These are phyloP conservation scores for Herpetomonas samuelpessoai DNA, from an alignment of 208 protist species.

Conservation along the genomic window DNA sequence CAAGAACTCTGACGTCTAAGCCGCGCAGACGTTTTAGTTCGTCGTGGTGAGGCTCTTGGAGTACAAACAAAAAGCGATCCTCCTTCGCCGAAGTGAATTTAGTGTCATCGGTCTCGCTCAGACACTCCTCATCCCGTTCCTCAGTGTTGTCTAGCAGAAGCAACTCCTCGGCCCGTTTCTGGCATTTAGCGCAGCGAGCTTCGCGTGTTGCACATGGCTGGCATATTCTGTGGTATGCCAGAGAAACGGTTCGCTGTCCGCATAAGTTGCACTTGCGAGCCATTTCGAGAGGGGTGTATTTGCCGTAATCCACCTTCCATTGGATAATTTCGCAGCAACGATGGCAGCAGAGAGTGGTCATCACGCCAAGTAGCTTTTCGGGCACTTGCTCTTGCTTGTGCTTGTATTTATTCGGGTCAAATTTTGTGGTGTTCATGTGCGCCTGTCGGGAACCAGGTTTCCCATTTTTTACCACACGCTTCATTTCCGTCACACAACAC, in stretches of 20 bases:
- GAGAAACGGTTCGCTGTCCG: constrained; percentile 19
- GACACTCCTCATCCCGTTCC: not conserved
- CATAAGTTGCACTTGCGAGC: constrained; percentile 50
- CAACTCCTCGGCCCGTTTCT: constrained; percentile 21
- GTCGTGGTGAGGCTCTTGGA: constrained; percentile 23
- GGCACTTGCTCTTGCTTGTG: constrained; percentile 28
- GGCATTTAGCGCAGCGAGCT: constrained; percentile 52
- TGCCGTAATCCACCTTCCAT: constrained; percentile 66
- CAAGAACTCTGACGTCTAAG: constrained; percentile 29
- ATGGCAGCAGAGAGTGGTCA: constrained; percentile 50
- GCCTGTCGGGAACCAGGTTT: constrained; percentile 29
- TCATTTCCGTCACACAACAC: constrained; percentile 7
- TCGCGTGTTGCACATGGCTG: constrained; percentile 22
- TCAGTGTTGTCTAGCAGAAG: constrained; percentile 3
- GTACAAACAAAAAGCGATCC: constrained; percentile 27
- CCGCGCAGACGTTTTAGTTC: constrained; percentile 24
- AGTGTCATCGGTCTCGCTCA: no score
- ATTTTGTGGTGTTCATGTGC: constrained; percentile 41
- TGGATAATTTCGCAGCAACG: constrained; percentile 62
- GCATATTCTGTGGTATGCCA: constrained; percentile 62
- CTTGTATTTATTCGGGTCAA: constrained; percentile 51
- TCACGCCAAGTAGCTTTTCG: constrained; percentile 13
- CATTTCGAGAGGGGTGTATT: constrained; percentile 41
- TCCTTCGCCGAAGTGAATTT: no score
- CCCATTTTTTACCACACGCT: constrained; percentile 24